Evolutionary conservation across 768 basidiomycete genomes (phyloP), one percentile per base, ranked within the genome.

Genomic region (Chiua virens): DNA sequence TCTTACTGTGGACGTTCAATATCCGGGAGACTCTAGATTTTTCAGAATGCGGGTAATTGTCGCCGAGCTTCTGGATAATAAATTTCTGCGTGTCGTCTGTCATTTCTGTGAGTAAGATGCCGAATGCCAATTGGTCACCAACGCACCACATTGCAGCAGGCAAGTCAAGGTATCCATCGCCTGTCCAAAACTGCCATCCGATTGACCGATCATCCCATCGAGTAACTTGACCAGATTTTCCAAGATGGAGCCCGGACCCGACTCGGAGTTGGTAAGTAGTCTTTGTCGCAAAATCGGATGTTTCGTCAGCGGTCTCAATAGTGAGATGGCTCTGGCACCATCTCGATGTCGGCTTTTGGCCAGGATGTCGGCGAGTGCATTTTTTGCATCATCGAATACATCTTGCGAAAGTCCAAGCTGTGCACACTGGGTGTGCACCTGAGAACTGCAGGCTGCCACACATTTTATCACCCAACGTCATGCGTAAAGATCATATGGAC

Each of bases 161-260:
- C 50, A 56, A 15, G 21, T 42, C 37, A 62, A 20, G 18, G 52
- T 45, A 5, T 63, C 50, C 61, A 62, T 62, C 18, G 50, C 61
- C 34, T 49, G 57, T 25, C 37, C 43, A 23, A 62, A 62, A 18
- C 46, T 51, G 2, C 20, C 34, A 9, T n/a, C 48, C 0, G 37
- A 34, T 35, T 52, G 28, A 0, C 6, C 8, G 14, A 56, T 7
- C 14, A 53, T 49, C n/a, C 1, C 13, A 38, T 62, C 61, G 9
- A 62, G 42, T 8, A 62, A 25, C 2, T 30, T 4, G 25, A 62
- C 41, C 15, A 62, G 43, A 6, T 2, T 49, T 1, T 50, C 17
- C 38, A 59, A 43, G 22, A 53, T 39, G n/a, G n/a, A n/a, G n/a
- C n/a, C n/a, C n/a, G n/a, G n/a, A n/a, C n/a, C n/a, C n/a, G n/a